phyloP scores from a whole-genome alignment of 768 basidiomycete genomes.

The Termitomyces sp. region DNA sequence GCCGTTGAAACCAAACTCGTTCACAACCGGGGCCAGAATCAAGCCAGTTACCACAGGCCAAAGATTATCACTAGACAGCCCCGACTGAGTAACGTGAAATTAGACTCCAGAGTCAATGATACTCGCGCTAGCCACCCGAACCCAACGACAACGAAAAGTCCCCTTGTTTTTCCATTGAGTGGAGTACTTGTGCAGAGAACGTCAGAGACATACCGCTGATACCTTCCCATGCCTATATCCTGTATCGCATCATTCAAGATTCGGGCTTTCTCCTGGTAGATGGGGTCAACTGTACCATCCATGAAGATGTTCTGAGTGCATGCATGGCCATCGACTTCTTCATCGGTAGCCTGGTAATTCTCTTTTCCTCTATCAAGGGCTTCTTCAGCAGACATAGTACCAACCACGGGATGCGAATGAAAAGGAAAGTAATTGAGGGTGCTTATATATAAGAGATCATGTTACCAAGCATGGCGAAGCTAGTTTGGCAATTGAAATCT shows the following conservation, averaged over 20 bases:
- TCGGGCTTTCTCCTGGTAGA: slow-evolving; percentile 56
- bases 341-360: too few species aligned
- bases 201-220: slow-evolving; percentile 40
- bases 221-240: slow-evolving; percentile 70
- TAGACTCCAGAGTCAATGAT: neutral
- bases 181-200: neutral
- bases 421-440: too few species aligned
- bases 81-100: neutral
- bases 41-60: slow-evolving; percentile 51
- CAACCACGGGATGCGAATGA: neutral
- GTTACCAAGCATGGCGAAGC: too few species aligned
- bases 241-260: slow-evolving; percentile 60
- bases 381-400: neutral
- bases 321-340: neutral
- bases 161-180: slow-evolving; percentile 35
- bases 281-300: slow-evolving; percentile 39
- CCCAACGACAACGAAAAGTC: slow-evolving; percentile 64
- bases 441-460: too few species aligned
- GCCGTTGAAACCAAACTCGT: neutral
- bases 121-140: slow-evolving; percentile 78
- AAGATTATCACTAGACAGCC: slow-evolving; percentile 52
- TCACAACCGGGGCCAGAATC: neutral
- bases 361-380: neutral
- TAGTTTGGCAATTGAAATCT: too few species aligned
- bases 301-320: slow-evolving; percentile 14